Conservation (phyloP, 176 grass and related monocot genomes). For the Tillandsia leiboldiana region DNA sequence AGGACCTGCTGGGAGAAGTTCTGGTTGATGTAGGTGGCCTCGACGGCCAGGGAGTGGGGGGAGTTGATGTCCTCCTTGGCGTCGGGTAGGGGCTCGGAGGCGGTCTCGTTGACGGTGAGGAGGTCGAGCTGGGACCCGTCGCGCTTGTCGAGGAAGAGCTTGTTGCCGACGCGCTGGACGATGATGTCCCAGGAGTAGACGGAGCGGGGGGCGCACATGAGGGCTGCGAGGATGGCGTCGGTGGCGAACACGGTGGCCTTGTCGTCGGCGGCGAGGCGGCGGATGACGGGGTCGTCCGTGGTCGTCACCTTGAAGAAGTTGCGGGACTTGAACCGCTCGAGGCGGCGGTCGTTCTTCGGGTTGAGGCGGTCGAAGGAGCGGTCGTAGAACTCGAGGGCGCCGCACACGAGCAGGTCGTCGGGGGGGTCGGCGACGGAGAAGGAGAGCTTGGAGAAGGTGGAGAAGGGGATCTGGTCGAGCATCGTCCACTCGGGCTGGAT, state of each 20-base stretch:
- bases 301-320: constrained; percentile 72
- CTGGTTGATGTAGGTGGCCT: constrained; percentile 89
- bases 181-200: constrained; percentile 73
- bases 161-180: constrained; percentile 74
- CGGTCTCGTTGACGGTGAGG: constrained; percentile 70
- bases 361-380: constrained; percentile 65
- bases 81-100: constrained; percentile 62
- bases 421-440: constrained; percentile 70
- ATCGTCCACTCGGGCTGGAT: constrained; percentile 89
- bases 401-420: constrained; percentile 62
- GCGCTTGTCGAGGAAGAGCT: constrained; percentile 89
- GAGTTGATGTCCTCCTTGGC: constrained; percentile 86
- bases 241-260: constrained; percentile 68
- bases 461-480: constrained; percentile 84
- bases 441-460: constrained; percentile 79
- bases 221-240: constrained; percentile 57
- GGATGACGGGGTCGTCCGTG: constrained; percentile 75
- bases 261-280: constrained; percentile 68
- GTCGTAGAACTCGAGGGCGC: constrained; percentile 59
- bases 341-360: constrained; percentile 59
- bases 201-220: constrained; percentile 73
- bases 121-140: constrained; percentile 72
- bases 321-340: constrained; percentile 74
- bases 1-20: constrained; percentile 82
- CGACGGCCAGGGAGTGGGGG: constrained; percentile 42